phyloP scores from a whole-genome alignment of 768 basidiomycete genomes.

The Lentinula boryana region DNA sequence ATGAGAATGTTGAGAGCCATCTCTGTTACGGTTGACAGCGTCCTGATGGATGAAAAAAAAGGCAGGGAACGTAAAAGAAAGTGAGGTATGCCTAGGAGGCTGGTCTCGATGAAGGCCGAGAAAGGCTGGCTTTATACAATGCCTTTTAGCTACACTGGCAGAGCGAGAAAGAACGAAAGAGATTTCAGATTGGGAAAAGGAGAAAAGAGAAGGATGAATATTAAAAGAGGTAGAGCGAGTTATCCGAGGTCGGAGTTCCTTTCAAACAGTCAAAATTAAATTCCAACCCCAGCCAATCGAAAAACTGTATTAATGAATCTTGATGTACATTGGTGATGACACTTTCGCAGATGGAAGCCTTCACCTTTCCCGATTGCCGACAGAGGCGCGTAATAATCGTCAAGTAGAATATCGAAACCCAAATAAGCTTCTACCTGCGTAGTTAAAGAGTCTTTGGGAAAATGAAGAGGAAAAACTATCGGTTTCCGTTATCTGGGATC shows the following conservation, averaged over 20 bases:
- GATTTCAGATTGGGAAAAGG: not conserved
- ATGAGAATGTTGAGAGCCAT: slow-evolving; percentile 11
- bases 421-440: slow-evolving; percentile 2
- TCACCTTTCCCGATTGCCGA: slow-evolving; percentile 24
- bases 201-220: not conserved
- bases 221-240: slow-evolving; percentile 21
- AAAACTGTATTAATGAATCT: not conserved
- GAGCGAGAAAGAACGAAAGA: not conserved
- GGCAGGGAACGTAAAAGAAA: not conserved
- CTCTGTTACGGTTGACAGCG: not conserved
- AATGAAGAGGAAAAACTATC: not conserved
- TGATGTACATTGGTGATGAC: not conserved
- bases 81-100: not conserved
- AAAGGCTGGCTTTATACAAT: not conserved
- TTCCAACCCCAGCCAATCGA: not conserved
- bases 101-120: not conserved
- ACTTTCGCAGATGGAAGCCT: slow-evolving; percentile 14
- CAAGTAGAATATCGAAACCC: slow-evolving; percentile 18
- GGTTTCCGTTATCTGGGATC: not conserved
- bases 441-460: not conserved
- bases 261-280: not conserved
- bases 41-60: not conserved
- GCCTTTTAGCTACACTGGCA: not conserved
- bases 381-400: slow-evolving; percentile 38
- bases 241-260: slow-evolving; percentile 11